Conservation (phyloP, 495 filamentous ascomycete species). For the Thermochaetoides thermophila region DNA sequence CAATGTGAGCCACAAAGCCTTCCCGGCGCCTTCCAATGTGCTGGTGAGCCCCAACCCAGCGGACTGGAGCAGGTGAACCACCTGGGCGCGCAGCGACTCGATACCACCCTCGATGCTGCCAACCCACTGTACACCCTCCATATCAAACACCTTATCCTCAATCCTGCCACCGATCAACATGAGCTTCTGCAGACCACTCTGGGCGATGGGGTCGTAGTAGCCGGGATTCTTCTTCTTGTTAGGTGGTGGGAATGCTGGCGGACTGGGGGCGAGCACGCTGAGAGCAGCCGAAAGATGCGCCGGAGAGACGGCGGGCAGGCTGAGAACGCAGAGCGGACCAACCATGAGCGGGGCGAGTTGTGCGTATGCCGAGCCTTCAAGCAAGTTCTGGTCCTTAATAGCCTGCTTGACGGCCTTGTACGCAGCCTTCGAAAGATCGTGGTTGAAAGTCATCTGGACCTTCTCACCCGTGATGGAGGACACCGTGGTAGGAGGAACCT, state of each 20-base stretch:
- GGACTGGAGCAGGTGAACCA: conserved; percentile 62
- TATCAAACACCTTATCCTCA: conserved; percentile 68
- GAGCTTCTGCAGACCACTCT: conserved; percentile 72
- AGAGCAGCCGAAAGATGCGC: conserved; percentile 66
- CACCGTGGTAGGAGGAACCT: conserved; percentile 9
- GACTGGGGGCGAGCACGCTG: conserved; percentile 55
- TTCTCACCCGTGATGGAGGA: conserved; percentile 25
- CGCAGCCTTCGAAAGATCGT: conserved; percentile 60
- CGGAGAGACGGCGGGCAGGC: conserved; percentile 72
- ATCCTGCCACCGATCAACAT: conserved; percentile 73
- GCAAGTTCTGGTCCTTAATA: conserved; percentile 17
- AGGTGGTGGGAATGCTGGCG: conserved; percentile 60
- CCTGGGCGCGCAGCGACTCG: conserved; percentile 65
- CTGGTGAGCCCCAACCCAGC: conserved; percentile 58
- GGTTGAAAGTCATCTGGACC: conserved; percentile 34
- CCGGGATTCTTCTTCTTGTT: conserved; percentile 57
- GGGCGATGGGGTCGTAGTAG: conserved; percentile 62
- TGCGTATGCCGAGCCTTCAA: conserved; percentile 30
- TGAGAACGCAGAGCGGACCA: conserved; percentile 64
- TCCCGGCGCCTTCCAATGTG: conserved; percentile 58
- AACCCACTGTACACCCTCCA: conserved; percentile 66
- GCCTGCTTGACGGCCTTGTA: conserved; percentile 43
- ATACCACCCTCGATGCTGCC: conserved; percentile 71
- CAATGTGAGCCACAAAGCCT: conserved; percentile 69
- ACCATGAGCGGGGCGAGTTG: conserved; percentile 63